phyloP scores from a whole-genome alignment of 73 alveolate genomes.

The Paramecium tetraurelia region DNA sequence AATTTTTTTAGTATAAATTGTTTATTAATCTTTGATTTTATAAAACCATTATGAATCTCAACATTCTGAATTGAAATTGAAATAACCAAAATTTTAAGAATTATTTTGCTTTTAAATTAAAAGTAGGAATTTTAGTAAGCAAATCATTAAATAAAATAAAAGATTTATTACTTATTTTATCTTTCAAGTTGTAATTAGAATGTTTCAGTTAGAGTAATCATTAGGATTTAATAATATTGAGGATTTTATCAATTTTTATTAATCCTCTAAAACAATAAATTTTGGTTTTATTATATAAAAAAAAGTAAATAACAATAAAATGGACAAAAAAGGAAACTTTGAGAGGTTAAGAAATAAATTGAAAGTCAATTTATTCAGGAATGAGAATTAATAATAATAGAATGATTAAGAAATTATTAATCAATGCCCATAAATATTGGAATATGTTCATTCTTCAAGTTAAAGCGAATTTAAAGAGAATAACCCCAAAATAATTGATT shows the following conservation, averaged over 20 bases:
- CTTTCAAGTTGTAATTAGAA: too few species aligned
- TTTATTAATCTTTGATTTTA: too few species aligned
- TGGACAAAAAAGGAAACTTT: constrained; percentile 36
- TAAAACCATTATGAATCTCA: too few species aligned
- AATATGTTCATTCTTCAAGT: constrained; percentile 11
- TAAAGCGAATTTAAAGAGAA: not conserved
- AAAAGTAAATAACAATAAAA: not conserved
- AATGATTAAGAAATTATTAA: not conserved
- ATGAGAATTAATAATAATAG: not conserved
- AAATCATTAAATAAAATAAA: too few species aligned
- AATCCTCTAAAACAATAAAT: not conserved
- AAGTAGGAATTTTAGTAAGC: too few species aligned
- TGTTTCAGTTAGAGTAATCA: too few species aligned
- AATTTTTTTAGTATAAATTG: too few species aligned
- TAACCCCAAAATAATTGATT: not conserved
- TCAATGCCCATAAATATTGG: not conserved
- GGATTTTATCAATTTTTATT: not conserved
- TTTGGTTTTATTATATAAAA: not conserved
- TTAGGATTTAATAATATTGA: not conserved
- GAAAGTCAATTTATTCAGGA: not conserved
- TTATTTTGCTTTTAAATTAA: too few species aligned
- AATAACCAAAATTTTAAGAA: too few species aligned
- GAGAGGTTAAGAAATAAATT: not conserved
- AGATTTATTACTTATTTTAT: too few species aligned
- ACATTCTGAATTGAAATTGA: too few species aligned